A percentile compares a stretch with the other conserved stretches of the same genome.
phyloP scores from a whole-genome alignment of 2,329 filamentous ascomycete genomes.

The Trichoderma atrobrunneum region DNA sequence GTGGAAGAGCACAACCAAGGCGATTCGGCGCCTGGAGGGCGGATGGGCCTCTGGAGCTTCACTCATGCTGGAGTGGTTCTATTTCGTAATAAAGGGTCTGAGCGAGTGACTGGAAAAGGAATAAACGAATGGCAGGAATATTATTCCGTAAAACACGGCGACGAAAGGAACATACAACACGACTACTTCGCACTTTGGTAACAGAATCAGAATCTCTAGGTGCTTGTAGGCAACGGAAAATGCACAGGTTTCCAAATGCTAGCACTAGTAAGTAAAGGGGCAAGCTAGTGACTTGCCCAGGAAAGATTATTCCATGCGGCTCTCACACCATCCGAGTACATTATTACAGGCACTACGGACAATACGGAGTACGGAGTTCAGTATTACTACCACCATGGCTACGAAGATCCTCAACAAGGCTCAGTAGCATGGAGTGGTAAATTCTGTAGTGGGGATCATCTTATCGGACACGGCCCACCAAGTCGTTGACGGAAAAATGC shows the following conservation, averaged over 20 bases:
- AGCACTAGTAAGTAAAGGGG: constrained; percentile 12
- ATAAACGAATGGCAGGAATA: constrained; percentile 3
- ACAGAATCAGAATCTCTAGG: not conserved
- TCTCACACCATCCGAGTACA: not conserved
- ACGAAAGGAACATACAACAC: not conserved
- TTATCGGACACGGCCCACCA: not conserved
- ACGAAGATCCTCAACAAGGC: not conserved
- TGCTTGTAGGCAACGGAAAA: not conserved
- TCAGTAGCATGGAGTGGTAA: not conserved
- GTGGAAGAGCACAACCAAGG: constrained; percentile 11
- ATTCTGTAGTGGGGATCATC: not conserved
- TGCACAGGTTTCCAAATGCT: not conserved
- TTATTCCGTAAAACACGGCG: not conserved
- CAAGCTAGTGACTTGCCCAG: not conserved
- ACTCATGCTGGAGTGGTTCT: not conserved
- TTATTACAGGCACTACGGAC: not conserved
- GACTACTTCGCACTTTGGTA: not conserved
- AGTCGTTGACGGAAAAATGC: not conserved
- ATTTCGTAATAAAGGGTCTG: not conserved
- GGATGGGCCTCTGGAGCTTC: not conserved
- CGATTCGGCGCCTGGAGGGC: constrained; percentile 8
- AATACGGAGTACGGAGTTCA: not conserved
- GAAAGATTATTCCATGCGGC: not conserved
- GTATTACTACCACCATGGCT: not conserved
- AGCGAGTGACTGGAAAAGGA: constrained; percentile 1